Percentiles rank a stretch among this genome's conserved stretches.
Evolutionary conservation across 495 filamentous ascomycete genomes (phyloP).

Genomic region (Daldinia bambusicola): DNA sequence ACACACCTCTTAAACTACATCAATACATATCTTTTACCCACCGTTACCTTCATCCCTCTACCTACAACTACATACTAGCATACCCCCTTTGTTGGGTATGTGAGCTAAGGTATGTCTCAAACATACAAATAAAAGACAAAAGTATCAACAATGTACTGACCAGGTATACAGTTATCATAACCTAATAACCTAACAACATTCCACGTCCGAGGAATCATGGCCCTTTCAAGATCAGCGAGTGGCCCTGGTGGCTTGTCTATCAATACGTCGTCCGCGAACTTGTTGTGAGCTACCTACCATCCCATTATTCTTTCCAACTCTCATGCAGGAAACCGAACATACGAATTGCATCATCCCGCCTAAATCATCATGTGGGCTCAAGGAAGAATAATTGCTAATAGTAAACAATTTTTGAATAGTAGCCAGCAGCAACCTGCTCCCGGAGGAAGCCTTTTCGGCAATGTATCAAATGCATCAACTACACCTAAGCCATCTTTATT

Average conservation of each 20-base stretch:
- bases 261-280: slow-evolving; percentile 78
- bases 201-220: slow-evolving; percentile 49
- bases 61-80: neutral
- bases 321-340: slow-evolving; percentile 2
- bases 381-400: slow-evolving; percentile 22
- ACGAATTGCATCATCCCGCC: neutral
- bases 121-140: neutral
- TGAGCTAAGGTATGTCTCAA: neutral
- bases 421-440: slow-evolving; percentile 33
- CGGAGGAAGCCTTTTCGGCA: slow-evolving; percentile 34
- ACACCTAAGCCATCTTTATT: slow-evolving; percentile 63
- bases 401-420: slow-evolving; percentile 48
- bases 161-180: neutral
- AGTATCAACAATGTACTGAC: neutral
- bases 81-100: neutral
- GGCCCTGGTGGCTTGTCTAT: slow-evolving; percentile 76
- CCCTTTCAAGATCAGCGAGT: slow-evolving; percentile 69
- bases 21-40: neutral
- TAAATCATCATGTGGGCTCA: no score
- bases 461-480: slow-evolving; percentile 35
- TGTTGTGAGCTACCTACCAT: slow-evolving; percentile 61
- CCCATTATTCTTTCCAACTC: neutral
- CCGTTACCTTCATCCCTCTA: neutral
- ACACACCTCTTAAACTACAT: neutral
- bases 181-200: slow-evolving; percentile 12